phyloP scores from a whole-genome alignment of 768 basidiomycete species.

The Infundibulicybe gibba region DNA sequence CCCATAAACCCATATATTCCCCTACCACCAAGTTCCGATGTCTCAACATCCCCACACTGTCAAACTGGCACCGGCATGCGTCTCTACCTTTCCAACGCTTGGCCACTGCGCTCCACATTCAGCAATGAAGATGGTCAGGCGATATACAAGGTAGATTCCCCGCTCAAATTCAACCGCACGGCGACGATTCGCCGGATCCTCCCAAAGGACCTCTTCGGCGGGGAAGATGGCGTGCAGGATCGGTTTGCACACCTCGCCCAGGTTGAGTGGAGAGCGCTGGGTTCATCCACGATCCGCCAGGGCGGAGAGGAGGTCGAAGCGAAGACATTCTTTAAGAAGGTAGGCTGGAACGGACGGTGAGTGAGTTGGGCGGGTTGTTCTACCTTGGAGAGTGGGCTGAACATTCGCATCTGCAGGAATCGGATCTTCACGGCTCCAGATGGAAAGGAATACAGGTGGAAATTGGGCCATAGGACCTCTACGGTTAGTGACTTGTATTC shows the following conservation, averaged over 20 bases:
- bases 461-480: constrained; percentile 1
- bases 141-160: too few relatives aligned
- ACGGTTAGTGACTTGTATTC: constrained; percentile 5
- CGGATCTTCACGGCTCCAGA: constrained; percentile 18
- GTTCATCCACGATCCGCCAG: constrained; percentile 24
- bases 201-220: too few relatives aligned
- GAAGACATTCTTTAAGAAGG: constrained; percentile 19
- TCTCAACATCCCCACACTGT: too few relatives aligned
- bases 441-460: constrained; percentile 20
- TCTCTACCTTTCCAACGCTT: constrained; percentile 15
- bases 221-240: constrained; percentile 22
- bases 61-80: constrained; percentile 6
- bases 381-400: neutral
- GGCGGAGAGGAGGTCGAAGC: constrained; percentile 19
- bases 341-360: constrained; percentile 18
- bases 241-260: constrained; percentile 25
- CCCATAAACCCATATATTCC: too few relatives aligned
- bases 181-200: too few relatives aligned
- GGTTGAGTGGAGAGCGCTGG: constrained; percentile 28
- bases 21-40: too few relatives aligned
- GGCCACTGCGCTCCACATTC: constrained; percentile 16
- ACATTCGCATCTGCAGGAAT: constrained; percentile 6
- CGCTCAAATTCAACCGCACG: too few relatives aligned
- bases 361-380: neutral
- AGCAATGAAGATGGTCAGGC: constrained; percentile 14